Base-by-base conservation (phyloP, 1,284 basidiomycete species). In the Boletus sp. region DNA sequence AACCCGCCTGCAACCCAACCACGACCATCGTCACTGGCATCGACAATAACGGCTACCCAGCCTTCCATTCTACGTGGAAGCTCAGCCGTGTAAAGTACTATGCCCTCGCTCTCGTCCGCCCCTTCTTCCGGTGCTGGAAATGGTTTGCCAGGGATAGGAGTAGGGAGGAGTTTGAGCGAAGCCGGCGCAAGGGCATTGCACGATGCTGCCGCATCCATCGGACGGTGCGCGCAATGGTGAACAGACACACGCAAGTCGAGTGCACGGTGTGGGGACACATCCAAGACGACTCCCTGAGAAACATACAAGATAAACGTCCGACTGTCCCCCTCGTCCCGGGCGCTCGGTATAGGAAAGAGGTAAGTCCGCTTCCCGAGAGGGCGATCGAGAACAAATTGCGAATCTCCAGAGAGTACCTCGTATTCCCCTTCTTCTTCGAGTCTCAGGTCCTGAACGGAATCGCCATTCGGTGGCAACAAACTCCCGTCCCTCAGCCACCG, bases 61-160 rank as follows among this genome's bases (percentile, higher is more conserved):
- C 60, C 62, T n/a, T 59, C 48, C 22, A 53, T 35, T 34, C 42
- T 54, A 25, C 43, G 46, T 2, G 68, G 59, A 17, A 84, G 41
- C 34, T 73, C 67, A 2, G 73, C 76, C 57, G 82, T 80, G 55
- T 78, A 86, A 16, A 81, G 66, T 4, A 83, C 81, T 0, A 84
- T 70, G 0, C 84, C 86, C 47, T 88, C 86, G 10, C 82, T 83
- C 61, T 90, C 86, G 48, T 87, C 82, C 0, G 76, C 62, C 0
- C 87, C 87, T 63, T 84, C 81, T 16, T 75, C 65, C 8, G 84
- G 81, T 0, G 77, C 66, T 4, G 86, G 88, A 56, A 88, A 89
- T 8, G 69, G 63, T 33, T 64, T 65, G 3, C 72, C 76, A 8
- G 71, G 67, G 7, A 71, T 57, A 19, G 83, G 81, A 54, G 75